Base-by-base conservation (phyloP, 164 flowering plant genomes). In the Annona cherimola region DNA sequence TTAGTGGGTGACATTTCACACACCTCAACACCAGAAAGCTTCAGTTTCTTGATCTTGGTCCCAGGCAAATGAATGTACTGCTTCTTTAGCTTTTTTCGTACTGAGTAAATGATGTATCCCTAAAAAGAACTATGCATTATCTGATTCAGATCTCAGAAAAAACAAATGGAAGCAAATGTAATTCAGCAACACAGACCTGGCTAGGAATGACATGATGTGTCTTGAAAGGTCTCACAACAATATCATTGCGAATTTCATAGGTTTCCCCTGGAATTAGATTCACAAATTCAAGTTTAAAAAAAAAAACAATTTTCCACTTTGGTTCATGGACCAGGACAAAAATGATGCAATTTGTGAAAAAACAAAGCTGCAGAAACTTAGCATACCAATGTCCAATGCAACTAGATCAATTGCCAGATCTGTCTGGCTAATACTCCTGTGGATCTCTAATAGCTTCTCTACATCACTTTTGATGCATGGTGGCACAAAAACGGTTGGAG, bases 131-230 rank as follows among this genome's bases (percentile, higher is more conserved):
- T 43, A 71, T 0, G 42, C 19, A 67, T n/a, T n/a, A n/a, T n/a
- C 45, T 26, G 14, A n/a, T 41, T 67, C 60, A 67, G 41, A 26
- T 45, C 8, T 67, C 39, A 50, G 14, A n/a, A 66, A n/a, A 16
- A n/a, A 19, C 1, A 60, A n/a, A 60, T 44, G 41, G 57, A 11
- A 20, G 16, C 2, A 40, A 64, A 45, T 63, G 43, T 50, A 40
- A 45, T n/a, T 57, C 14, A 8, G 54, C 14, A 68, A 65, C 66
- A 45, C 63, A 63, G 75, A 96, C 99, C 98, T 96, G 99, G 82
- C 99, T 93, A 65, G 98, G 94, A 70, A 96, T 91, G 46, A 88
- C 97, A 85, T 96, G 99, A 76, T 88, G 80, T 57, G 99, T 96
- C 74, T 76, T 85, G 79, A 93, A 93, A 57, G 99, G 91, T 65